Percentiles rank a stretch among this genome's conserved stretches.
phyloP scores from a whole-genome alignment of 2,329 filamentous ascomycete genomes.

The Chrysosphaeria jannelii region DNA sequence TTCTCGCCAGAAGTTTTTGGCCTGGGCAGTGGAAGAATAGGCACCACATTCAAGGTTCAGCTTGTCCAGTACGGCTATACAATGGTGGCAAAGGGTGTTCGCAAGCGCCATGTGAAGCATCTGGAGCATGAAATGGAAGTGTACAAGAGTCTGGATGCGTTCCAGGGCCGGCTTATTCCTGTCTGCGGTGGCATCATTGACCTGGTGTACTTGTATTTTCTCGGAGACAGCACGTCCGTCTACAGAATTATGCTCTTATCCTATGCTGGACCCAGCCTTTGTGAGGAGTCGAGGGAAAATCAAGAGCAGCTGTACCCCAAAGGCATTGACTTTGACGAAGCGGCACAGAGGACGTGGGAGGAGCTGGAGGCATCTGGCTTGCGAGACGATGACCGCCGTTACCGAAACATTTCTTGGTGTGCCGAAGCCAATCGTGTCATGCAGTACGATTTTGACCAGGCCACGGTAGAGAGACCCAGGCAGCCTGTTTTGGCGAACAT shows the following conservation, averaged over 20 bases:
- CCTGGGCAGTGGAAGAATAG: too few relatives aligned
- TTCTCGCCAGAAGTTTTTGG: too few relatives aligned
- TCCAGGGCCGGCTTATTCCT: slow-evolving; percentile 1
- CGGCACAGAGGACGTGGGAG: neutral
- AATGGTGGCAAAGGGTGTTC: slow-evolving; percentile 1
- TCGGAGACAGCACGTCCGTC: neutral
- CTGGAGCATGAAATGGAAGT: slow-evolving; percentile 1
- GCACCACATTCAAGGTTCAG: too few relatives aligned
- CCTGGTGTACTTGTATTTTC: neutral
- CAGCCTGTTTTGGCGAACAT: too few relatives aligned
- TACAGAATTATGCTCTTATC: slow-evolving; percentile 1
- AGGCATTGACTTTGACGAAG: neutral
- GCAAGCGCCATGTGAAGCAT: neutral
- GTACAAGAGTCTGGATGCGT: neutral
- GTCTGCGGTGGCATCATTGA: slow-evolving; percentile 1
- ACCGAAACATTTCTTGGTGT: slow-evolving; percentile 1
- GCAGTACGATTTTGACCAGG: slow-evolving; percentile 1
- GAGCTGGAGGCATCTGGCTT: slow-evolving; percentile 1
- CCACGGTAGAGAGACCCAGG: too few relatives aligned
- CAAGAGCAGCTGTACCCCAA: neutral
- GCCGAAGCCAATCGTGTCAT: slow-evolving; percentile 1
- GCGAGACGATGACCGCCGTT: neutral
- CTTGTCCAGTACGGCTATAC: too few relatives aligned
- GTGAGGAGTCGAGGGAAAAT: neutral
- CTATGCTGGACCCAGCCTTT: neutral